These are phyloP conservation scores for Termitomyces sp. DNA, from an alignment of 768 basidiomycete species.

Conservation along the genomic window DNA sequence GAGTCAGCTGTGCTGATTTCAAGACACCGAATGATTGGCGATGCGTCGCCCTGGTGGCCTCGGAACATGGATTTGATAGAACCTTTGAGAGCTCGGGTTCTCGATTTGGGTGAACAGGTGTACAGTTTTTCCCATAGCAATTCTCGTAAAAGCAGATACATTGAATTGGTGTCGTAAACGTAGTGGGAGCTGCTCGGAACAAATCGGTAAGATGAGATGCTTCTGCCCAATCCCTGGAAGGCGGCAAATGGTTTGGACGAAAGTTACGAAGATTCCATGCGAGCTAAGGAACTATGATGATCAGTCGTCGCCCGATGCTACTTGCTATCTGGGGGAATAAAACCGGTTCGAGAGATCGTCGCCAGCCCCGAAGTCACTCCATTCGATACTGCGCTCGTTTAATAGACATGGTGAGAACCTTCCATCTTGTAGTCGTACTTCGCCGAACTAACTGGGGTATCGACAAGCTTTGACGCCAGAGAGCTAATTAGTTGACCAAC, in stretches of 20 bases:
- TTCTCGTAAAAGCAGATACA: not conserved
- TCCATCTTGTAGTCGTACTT: not conserved
- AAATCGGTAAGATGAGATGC: not conserved
- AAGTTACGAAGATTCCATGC: not conserved
- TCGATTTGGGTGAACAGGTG: not conserved
- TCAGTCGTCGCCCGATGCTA: not conserved
- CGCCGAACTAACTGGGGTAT: not conserved
- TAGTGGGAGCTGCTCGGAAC: not conserved
- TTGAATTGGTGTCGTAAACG: not conserved
- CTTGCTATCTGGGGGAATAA: not conserved
- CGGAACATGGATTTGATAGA: not conserved
- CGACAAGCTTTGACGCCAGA: not conserved
- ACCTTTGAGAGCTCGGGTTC: not conserved
- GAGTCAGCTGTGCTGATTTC: not conserved
- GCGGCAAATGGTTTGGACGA: not conserved
- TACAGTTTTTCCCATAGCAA: not conserved
- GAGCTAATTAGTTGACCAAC: not conserved
- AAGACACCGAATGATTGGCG: not conserved
- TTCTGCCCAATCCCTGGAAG: not conserved
- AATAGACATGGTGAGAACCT: no score
- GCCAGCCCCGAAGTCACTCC: no score
- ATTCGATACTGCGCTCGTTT: not conserved
- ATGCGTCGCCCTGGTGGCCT: not conserved
- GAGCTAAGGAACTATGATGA: not conserved
- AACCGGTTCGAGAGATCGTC: not conserved